Conservation (phyloP, 2,329 filamentous ascomycete genomes). For the Calonectria montana region DNA sequence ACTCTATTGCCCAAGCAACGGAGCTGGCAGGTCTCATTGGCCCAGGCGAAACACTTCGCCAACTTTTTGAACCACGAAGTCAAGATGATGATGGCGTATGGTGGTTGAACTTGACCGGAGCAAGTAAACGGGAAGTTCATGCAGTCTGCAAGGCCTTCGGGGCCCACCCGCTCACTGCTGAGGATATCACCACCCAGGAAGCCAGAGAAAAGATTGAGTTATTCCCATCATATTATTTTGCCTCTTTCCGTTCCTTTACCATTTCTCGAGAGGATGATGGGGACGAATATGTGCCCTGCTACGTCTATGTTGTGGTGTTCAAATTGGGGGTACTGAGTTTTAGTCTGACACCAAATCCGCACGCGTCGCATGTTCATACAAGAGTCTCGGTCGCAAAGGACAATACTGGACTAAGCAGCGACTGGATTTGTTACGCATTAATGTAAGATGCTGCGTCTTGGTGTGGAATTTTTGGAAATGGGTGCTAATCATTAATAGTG, state of each 20-base stretch:
- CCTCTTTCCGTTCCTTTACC: constrained; percentile 94
- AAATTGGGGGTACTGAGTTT: constrained; percentile 95
- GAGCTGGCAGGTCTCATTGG: constrained; percentile 91
- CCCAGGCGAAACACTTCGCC: constrained; percentile 88
- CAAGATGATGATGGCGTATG: constrained; percentile 81
- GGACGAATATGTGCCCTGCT: constrained; percentile 91
- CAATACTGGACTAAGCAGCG: constrained; percentile 91
- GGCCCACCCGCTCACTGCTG: constrained; percentile 93
- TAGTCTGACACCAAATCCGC: constrained; percentile 87
- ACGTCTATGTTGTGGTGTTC: constrained; percentile 97
- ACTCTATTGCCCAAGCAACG: constrained; percentile 92
- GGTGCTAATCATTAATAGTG: constrained; percentile 59
- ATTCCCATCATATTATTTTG: constrained; percentile 97
- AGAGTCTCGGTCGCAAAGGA: constrained; percentile 95
- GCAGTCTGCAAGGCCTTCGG: constrained; percentile 94
- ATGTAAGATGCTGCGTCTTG: constrained; percentile 70
- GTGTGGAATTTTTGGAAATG: constrained; percentile 32
- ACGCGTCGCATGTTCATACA: constrained; percentile 88
- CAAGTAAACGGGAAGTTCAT: constrained; percentile 87
- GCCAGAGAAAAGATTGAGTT: constrained; percentile 98
- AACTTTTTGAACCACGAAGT: constrained; percentile 79
- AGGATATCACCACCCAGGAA: constrained; percentile 96
- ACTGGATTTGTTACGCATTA: constrained; percentile 99
- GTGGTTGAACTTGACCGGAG: constrained; percentile 96
- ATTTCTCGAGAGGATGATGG: constrained; percentile 80